Evolutionary conservation across 148 eudicot genomes (phyloP), one percentile per base, ranked within the genome.

Genomic region (Amaranthus cruentus): DNA sequence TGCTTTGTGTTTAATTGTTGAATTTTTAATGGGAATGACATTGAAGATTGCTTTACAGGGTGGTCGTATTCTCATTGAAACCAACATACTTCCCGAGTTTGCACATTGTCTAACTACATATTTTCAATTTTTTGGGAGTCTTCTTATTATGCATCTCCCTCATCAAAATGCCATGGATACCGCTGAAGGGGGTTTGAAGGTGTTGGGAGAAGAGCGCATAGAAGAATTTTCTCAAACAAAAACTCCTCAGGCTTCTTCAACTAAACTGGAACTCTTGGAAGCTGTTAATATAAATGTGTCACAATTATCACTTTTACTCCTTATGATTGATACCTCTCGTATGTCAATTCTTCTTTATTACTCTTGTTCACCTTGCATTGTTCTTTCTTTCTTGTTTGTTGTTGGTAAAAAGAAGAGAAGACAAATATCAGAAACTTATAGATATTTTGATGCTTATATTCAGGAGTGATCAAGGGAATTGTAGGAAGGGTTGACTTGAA

Each of bases 391-490:
- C 47, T 65, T 47, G 6, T n/a, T 47, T 65, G 2, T 3, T 6
- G 63, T 42, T 28, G 63, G 63, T 3, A 0, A 9, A 61, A 49
- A 4, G 38, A 6, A 42, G 18, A 60, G 18, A 59, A 21, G 74
- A 49, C 48, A 47, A 47, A 55, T 61, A 47, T 46, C 69, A 74
- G 69, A 12, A 13, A 62, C 68, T 53, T 46, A 54, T 44, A 66
- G 5, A 13, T 15, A 9, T 66, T 80, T 69, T 71, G 71, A 56
- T 47, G 48, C 73, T 78, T 47, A 76, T 71, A 12, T 84, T 81
- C 92, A 95, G 97, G 89, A 63, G 73, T 81, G 76, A 71, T 88
- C 78, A 88, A 85, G 76, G 88, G 92, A 83, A 81, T 92, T 77
- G 76, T 81, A 56, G 74, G 88, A 70, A 87, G 78, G 76, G 81